These are phyloP conservation scores for Aspergillus campestris DNA, from an alignment of 495 filamentous ascomycete species.

Conservation along the genomic window DNA sequence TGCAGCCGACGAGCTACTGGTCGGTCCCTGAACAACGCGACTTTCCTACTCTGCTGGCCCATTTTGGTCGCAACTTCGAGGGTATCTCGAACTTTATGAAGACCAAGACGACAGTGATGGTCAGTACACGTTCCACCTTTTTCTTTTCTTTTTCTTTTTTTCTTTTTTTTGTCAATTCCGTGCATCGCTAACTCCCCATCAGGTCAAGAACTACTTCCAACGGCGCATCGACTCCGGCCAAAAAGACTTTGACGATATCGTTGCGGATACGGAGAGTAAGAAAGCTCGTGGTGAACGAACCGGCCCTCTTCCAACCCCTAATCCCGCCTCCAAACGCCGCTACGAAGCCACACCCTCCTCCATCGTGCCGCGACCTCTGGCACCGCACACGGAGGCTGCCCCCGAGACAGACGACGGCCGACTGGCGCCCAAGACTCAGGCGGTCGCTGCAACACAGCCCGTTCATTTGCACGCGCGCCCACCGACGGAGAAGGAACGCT, in stretches of 20 bases:
- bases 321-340: slow-evolving; percentile 51
- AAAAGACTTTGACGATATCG: slow-evolving; percentile 59
- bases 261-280: slow-evolving; percentile 62
- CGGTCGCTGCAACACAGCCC: slow-evolving; percentile 23
- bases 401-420: slow-evolving; percentile 47
- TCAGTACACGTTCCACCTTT: slow-evolving; percentile 28
- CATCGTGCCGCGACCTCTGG: slow-evolving; percentile 51
- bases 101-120: slow-evolving; percentile 92
- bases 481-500: slow-evolving; percentile 29
- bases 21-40: slow-evolving; percentile 84
- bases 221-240: slow-evolving; percentile 64
- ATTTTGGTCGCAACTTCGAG: slow-evolving; percentile 85
- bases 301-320: slow-evolving; percentile 55
- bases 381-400: slow-evolving; percentile 45
- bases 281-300: slow-evolving; percentile 60
- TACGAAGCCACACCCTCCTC: slow-evolving; percentile 48
- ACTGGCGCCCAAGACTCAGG: slow-evolving; percentile 36
- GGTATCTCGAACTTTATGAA: slow-evolving; percentile 80
- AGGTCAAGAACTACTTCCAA: slow-evolving; percentile 92
- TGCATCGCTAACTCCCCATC: neutral
- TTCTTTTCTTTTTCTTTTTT: too few relatives aligned
- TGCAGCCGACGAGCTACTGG: slow-evolving; percentile 89
- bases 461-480: slow-evolving; percentile 23
- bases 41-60: slow-evolving; percentile 65
- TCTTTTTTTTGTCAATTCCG: neutral